Base-by-base conservation (phyloP, 2,329 filamentous ascomycete species). In the Monosporascus sp. region DNA sequence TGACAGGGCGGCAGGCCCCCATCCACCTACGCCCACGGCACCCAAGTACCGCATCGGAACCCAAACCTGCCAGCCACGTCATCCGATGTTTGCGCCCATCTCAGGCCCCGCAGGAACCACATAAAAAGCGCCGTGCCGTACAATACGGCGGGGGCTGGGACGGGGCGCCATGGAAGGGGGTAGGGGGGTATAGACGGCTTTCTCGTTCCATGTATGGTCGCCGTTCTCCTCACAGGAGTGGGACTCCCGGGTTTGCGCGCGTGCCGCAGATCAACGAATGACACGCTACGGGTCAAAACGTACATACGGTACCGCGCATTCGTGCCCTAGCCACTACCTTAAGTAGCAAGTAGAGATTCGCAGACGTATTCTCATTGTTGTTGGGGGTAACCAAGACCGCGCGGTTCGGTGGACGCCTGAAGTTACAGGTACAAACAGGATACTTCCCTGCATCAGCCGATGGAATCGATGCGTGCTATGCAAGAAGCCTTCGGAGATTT, bases 401-500 rank as follows among this genome's bases (percentile, higher is more conserved):
- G 24, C 24, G 24, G 19, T 43, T 14, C 22, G 40, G 19, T 19
- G 9, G 17, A 43, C 3, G 2, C 4, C 16, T 43, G 40, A 20
- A 6, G 40, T 24, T 20, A 14, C 11, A 20, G 22, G 40, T 24
- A 43, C 40, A 19, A 43, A 20, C 19, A 14, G 24, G 16, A 31
- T 46, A 27, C 22, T 17, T 46, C 24, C 43, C 24, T 14, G 20
- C 40, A 20, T 5, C 40, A 43, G 14, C 19, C 8, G 20, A 24
- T 52, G 22, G 55, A 53, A 54, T 62, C 59, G 58, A 55, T 55
- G 56, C 53, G 27, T 47, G 27, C 48, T 44, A 62, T 67, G 64
- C 64, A 66, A 46, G 54, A 46, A 63, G 57, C 63, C 63, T 27
- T 58, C 61, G 61, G 61, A 65, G 63, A 66, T 65, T 66, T 64